These are phyloP conservation scores for Cladobotryum mycophilum DNA, from an alignment of 2,329 filamentous ascomycete species.

Conservation along the genomic window DNA sequence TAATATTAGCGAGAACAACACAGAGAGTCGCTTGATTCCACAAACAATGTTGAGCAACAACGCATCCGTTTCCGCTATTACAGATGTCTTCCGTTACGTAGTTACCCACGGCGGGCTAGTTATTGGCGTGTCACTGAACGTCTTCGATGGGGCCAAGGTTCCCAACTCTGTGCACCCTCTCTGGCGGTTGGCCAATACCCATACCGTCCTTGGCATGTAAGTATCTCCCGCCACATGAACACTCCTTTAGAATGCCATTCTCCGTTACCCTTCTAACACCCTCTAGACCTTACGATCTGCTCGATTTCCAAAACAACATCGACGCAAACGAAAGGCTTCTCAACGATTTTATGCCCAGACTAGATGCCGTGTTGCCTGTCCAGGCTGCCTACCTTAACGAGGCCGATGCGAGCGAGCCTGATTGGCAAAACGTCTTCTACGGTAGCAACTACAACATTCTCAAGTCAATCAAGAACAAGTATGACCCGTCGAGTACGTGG, in stretches of 20 bases:
- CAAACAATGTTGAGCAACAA: too few species aligned
- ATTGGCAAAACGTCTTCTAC: slow-evolving; percentile 40
- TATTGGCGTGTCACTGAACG: too few species aligned
- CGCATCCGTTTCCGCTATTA: too few species aligned
- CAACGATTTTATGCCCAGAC: neutral
- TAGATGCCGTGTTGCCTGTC: neutral
- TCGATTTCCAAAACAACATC: neutral
- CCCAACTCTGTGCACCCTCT: too few species aligned
- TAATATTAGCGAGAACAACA: too few species aligned
- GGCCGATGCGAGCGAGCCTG: slow-evolving; percentile 38
- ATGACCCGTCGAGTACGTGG: slow-evolving; percentile 30
- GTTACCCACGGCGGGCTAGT: too few species aligned
- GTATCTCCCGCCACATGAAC: too few species aligned
- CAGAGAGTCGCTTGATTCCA: too few species aligned
- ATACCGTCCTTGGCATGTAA: too few species aligned
- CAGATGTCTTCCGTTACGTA: too few species aligned
- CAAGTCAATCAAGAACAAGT: slow-evolving; percentile 42
- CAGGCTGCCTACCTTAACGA: slow-evolving; percentile 43
- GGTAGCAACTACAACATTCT: slow-evolving; percentile 39
- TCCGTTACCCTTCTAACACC: neutral
- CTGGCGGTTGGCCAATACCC: too few species aligned
- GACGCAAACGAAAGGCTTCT: neutral
- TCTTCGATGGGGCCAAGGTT: too few species aligned
- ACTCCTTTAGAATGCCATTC: neutral
- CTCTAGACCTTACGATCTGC: neutral